Percentiles rank a stretch among this genome's conserved stretches.
Conservation (phyloP, 805 yeast genomes). For the Komagataella populi region DNA sequence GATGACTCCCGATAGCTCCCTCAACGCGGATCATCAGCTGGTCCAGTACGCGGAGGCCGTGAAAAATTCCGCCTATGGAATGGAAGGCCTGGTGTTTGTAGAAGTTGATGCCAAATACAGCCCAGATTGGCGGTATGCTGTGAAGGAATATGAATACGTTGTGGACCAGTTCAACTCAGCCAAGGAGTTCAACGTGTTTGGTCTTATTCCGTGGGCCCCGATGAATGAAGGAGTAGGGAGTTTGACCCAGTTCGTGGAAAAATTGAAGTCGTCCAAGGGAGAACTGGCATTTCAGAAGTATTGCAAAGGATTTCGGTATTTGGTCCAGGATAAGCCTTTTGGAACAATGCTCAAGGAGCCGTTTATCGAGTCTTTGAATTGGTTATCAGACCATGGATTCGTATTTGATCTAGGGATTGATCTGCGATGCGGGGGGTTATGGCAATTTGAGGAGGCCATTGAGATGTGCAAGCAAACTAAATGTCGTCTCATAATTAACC, state of each 20-base stretch:
- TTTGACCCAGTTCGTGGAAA: conserved; percentile 8
- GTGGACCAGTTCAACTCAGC: conserved; percentile 8
- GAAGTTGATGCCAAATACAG: conserved; percentile 20
- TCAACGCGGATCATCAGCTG: conserved; percentile 12
- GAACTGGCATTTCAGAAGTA: conserved; percentile 4
- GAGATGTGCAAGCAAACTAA: conserved; percentile 14
- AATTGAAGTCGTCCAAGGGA: conserved; percentile 5
- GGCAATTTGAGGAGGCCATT: conserved; percentile 25
- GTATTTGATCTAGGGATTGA: conserved; percentile 31
- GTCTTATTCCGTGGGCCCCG: conserved; percentile 33
- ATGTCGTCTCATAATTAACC: conserved; percentile 22
- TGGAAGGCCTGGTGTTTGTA: conserved; percentile 18
- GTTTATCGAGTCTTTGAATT: conserved; percentile 20
- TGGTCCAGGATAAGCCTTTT: conserved; percentile 27
- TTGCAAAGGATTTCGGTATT: conserved; percentile 26
- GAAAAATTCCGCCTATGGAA: conserved; percentile 1
- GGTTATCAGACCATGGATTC: conserved; percentile 16
- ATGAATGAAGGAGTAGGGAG: conserved; percentile 16
- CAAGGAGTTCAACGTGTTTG: conserved; percentile 5
- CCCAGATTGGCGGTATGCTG: conserved; percentile 12
- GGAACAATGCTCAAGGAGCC: conserved; percentile 16
- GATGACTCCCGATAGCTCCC: conserved; percentile 17
- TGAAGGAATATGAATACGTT: conserved; percentile 16
- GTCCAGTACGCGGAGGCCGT: conserved; percentile 13
- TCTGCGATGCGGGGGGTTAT: conserved; percentile 19